Percentiles rank a stretch among this genome's conserved stretches.
These are phyloP conservation scores for Apium graveolens DNA, from an alignment of 129 eudicot species.

Conservation along the genomic window DNA sequence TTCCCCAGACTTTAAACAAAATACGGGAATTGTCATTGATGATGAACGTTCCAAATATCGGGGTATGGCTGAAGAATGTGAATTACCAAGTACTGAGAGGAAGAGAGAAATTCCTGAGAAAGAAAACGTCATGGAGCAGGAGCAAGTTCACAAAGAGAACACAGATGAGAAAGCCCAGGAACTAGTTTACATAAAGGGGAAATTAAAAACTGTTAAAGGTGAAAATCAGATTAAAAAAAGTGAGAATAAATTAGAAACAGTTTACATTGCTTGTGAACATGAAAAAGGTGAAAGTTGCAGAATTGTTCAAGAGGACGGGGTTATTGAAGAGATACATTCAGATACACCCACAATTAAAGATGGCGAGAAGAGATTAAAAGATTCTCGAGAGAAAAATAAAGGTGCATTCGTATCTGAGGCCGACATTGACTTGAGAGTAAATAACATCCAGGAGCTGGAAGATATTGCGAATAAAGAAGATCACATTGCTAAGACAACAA, in stretches of 20 bases:
- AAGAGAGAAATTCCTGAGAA: constrained; percentile 9
- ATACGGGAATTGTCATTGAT: constrained; percentile 19
- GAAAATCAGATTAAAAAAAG: constrained; percentile 5
- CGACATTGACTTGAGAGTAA: constrained; percentile 12
- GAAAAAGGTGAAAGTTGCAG: constrained; percentile 15
- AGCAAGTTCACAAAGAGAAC: constrained; percentile 16
- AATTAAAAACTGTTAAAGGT: constrained; percentile 2
- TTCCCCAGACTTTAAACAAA: constrained; percentile 15
- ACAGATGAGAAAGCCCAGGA: constrained; percentile 19
- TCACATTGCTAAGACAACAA: constrained; percentile 9
- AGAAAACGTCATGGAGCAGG: constrained; percentile 16
- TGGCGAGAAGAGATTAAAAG: constrained; percentile 22
- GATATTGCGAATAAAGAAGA: constrained; percentile 25
- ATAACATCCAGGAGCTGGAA: constrained; percentile 7
- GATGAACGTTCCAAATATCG: constrained; percentile 20
- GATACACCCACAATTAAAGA: neutral
- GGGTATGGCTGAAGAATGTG: constrained; percentile 30
- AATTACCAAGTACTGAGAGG: constrained; percentile 29
- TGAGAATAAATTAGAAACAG: constrained; percentile 9
- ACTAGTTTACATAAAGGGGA: constrained; percentile 17
- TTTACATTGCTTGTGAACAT: neutral
- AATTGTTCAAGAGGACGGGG: constrained; percentile 20
- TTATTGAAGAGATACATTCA: neutral
- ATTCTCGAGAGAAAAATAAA: constrained; percentile 14
- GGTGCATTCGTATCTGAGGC: constrained; percentile 10